These are phyloP conservation scores for Martensiomyces pterosporus DNA, from an alignment of 192 early-diverging fungal genomes.

Conservation along the genomic window DNA sequence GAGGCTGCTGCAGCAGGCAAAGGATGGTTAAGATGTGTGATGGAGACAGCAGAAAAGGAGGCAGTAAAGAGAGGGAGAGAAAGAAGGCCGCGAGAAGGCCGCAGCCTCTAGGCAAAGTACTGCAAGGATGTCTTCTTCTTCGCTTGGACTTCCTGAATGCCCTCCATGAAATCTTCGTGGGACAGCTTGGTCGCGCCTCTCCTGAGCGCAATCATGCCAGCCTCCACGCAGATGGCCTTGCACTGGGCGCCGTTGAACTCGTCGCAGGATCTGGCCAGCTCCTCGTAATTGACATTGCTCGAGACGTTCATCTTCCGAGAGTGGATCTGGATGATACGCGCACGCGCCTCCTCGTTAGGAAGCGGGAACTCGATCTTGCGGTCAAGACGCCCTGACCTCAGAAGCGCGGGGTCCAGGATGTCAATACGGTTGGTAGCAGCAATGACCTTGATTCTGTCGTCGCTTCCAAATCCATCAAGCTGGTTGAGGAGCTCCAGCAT, in stretches of 20 bases:
- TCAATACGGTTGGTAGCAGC: slow-evolving; percentile 97
- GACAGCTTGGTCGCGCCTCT: slow-evolving; percentile 79
- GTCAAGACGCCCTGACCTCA: slow-evolving; percentile 86
- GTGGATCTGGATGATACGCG: slow-evolving; percentile 95
- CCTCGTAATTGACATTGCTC: slow-evolving; percentile 92
- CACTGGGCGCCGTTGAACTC: slow-evolving; percentile 99
- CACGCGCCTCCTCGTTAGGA: slow-evolving; percentile 90
- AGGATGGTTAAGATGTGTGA: no score
- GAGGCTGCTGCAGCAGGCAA: no score
- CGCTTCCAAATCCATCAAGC: slow-evolving; percentile 93
- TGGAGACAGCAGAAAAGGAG: no score
- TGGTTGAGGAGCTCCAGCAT: slow-evolving; percentile 99
- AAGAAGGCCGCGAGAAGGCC: neutral
- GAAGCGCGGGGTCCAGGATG: slow-evolving; percentile 83
- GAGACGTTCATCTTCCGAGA: slow-evolving; percentile 98
- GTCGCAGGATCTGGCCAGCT: slow-evolving; percentile 90
- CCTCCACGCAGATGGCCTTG: slow-evolving; percentile 98
- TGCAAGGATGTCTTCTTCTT: slow-evolving; percentile 97
- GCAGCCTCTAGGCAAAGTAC: slow-evolving; percentile 69
- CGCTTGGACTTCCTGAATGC: slow-evolving; percentile 96
- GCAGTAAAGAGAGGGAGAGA: slow-evolving; percentile 3
- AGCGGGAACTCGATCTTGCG: slow-evolving; percentile 92
- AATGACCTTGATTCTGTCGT: slow-evolving; percentile 98
- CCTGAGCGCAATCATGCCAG: slow-evolving; percentile 96
- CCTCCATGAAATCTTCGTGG: slow-evolving; percentile 99